These are phyloP conservation scores for Eutrema yunnanense DNA, from an alignment of 345 rosid species.

Conservation along the genomic window DNA sequence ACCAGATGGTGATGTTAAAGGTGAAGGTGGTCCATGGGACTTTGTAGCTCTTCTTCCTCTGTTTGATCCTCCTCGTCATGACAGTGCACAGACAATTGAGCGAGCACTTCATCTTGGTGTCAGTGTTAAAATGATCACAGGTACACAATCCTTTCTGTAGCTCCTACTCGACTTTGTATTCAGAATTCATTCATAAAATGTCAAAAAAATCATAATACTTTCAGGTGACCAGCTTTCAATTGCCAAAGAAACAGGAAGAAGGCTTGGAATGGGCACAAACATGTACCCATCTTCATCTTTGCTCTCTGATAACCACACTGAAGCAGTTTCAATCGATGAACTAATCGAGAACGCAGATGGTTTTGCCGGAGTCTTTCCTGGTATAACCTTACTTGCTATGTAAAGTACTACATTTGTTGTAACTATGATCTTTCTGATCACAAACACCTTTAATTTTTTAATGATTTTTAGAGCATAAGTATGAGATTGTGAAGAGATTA, in stretches of 20 bases:
- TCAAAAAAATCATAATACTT: not conserved
- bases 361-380: conserved; percentile 62
- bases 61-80: conserved; percentile 59
- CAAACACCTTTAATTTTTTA: not conserved
- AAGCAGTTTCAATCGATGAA: conserved; percentile 38
- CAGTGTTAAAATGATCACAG: conserved; percentile 66
- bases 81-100: conserved; percentile 55
- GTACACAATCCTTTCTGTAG: conserved; percentile 2
- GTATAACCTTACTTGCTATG: not conserved
- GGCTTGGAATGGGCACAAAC: conserved; percentile 75
- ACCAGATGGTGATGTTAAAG: conserved; percentile 46
- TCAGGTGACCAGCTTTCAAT: conserved; percentile 60
- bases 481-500: conserved; percentile 47
- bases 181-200: not conserved
- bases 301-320: conserved; percentile 36
- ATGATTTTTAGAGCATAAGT: conserved; percentile 41
- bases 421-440: not conserved
- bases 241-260: conserved; percentile 58
- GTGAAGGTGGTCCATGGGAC: conserved; percentile 66
- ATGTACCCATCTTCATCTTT: conserved; percentile 75
- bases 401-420: not conserved
- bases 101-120: conserved; percentile 57
- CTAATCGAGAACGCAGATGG: conserved; percentile 43
- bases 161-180: not conserved
- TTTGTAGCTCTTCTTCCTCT: conserved; percentile 70